These are phyloP conservation scores for Chaetomiaceae sp. DNA, from an alignment of 2,329 filamentous ascomycete genomes.

Conservation along the genomic window DNA sequence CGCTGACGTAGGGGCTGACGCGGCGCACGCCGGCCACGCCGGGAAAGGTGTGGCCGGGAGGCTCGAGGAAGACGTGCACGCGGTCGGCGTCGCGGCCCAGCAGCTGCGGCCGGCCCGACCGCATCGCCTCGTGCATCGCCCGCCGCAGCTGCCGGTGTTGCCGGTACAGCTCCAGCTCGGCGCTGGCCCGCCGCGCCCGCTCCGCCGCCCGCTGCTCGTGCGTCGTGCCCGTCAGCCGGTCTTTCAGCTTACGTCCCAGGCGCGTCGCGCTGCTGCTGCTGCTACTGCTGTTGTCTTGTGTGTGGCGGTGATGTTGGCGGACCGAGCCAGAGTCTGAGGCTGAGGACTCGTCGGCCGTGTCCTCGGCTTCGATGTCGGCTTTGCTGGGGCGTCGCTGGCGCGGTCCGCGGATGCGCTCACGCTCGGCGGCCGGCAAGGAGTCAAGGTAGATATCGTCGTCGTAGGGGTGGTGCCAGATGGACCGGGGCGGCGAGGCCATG, in stretches of 20 bases:
- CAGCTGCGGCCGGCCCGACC: slow-evolving; percentile 50
- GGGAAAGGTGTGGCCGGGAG: slow-evolving; percentile 34
- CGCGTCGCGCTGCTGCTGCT: not conserved
- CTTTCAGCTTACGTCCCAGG: slow-evolving; percentile 52
- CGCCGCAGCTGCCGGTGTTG: slow-evolving; percentile 44
- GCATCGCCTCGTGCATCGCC: slow-evolving; percentile 44
- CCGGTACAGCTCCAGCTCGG: slow-evolving; percentile 46
- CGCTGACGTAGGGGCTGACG: slow-evolving; percentile 25
- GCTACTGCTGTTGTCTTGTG: not conserved
- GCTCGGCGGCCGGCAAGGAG: slow-evolving; percentile 42
- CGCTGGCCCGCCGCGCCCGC: slow-evolving; percentile 39
- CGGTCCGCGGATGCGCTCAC: slow-evolving; percentile 35
- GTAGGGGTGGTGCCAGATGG: slow-evolving; percentile 57
- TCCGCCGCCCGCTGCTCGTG: slow-evolving; percentile 47
- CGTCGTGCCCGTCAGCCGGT: slow-evolving; percentile 51
- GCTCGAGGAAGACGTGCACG: slow-evolving; percentile 52
- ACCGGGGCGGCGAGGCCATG: slow-evolving; percentile 44
- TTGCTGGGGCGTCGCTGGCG: slow-evolving; percentile 25
- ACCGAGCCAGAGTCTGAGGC: too few species aligned
- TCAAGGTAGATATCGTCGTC: slow-evolving; percentile 50
- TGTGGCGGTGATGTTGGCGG: slow-evolving; percentile 15
- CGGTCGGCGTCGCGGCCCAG: slow-evolving; percentile 48
- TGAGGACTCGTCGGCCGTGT: slow-evolving; percentile 10
- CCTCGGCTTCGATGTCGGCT: slow-evolving; percentile 36
- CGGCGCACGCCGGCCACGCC: slow-evolving; percentile 16